Base-by-base conservation (phyloP, 495 filamentous ascomycete genomes). In the Cudoniella acicularis region DNA sequence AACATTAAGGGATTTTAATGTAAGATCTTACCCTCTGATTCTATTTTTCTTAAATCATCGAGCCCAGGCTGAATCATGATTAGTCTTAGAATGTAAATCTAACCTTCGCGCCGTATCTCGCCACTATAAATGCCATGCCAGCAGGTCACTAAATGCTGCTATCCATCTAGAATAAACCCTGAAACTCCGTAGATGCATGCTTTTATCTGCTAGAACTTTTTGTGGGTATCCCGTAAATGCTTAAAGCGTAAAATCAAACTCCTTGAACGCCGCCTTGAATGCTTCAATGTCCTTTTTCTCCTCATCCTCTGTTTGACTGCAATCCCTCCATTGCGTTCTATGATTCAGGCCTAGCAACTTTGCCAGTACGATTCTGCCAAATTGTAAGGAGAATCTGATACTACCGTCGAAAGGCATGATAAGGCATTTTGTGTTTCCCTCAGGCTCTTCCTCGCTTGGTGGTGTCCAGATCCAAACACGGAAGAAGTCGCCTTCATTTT, bases 221-320 rank as follows among this genome's bases (percentile, higher is more conserved):
- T n/a, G n/a, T n/a, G 57, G 53, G 57, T 57, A 57, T 57, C 53
- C 43, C 26, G 10, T 36, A 43, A 11, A n/a, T n/a, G n/a, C 25
- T 27, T 59, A 59, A 51, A 65, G 63, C 3, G 78, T 83, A 69
- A 96, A 96, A 75, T 98, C 91, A 81, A 86, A 96, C 47, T 81
- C 76, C 72, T 89, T 86, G 63, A 96, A 98, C n/a, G 85, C 88
- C 56, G 79, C 77, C 70, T 93, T 91, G 65, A 97, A 96, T 23
- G 79, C 82, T 54, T 81, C 79, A n/a, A 86, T 89, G 70, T 97
- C 92, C 26, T 78, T 76, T 49, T 77, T 80, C 73, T 98, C 94
- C 64, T 96, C 90, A 21, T 77, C 81, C 60, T 86, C 74, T 1
- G 82, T 78, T 77, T 97, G 91, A 16, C 75, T 81, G 64, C 91